Evolutionary conservation across 139 green algal genomes (phyloP), one percentile per base, ranked within the genome.

Genomic region (Chlamydomonas schloesseri): DNA sequence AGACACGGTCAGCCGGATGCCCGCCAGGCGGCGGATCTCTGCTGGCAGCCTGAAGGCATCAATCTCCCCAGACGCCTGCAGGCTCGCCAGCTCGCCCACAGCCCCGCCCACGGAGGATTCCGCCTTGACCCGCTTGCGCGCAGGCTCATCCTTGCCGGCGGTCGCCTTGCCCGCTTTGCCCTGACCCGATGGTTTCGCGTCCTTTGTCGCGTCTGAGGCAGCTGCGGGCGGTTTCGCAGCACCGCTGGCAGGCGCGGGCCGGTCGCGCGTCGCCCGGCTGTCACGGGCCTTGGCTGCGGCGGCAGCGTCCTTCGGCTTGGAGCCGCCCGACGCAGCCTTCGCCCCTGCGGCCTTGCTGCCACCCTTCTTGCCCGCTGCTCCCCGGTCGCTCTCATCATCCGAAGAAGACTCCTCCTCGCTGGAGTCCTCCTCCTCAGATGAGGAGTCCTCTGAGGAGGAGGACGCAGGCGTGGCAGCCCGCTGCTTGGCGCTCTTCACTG

Each of bases 1-100:
- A 4, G 79, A 47, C 23, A 77, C 14, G 18, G 79, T 47, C 26
- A 93, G 33, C 73, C 88, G 83, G 53, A 91, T 91, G 68, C 90
- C 90, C 0, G 90, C 87, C 26, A 91, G 65, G 0, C 87, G 90
- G 18, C 88, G 37, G 29, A 93, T 93, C 85, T 93, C 87, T 0
- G 87, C 79, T 10, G 88, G 88, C 70, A 93, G 79, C 50, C 89
- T 86, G 4, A 87, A 42, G 37, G 73, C 42, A 42, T 83, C 77
- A 4, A 71, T 36, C 8, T 70, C 75, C 11, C 23, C 24, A 11
- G 37, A n/a, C 8, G 3, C 65, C 65, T 13, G 28, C n/a, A 42
- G 65, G 1, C 14, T 11, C 65, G 14, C 18, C n/a, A 42, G 28
- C 37, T 10, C 65, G 31, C 26, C 62, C 24, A 31, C 65, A 46